Base-by-base conservation (phyloP, 345 rosid species). In the Eucalyptus regnans region DNA sequence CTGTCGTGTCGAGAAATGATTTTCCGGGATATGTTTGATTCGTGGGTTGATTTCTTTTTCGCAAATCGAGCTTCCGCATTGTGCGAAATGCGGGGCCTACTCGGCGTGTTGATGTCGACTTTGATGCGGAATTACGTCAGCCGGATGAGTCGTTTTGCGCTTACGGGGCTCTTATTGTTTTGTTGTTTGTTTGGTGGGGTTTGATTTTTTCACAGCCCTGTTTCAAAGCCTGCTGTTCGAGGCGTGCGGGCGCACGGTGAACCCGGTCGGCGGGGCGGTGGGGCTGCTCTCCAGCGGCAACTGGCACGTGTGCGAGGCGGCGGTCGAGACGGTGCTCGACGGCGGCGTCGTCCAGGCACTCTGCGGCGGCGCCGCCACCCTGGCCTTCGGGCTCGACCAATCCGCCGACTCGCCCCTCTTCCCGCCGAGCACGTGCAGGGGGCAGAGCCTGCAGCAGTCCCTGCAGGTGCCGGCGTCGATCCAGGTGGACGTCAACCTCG, bases 191-290 rank as follows among this genome's bases (percentile, higher is more conserved):
- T 56, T 9, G 25, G 81, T 71, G 81, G 46, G 46, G 79, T 52
- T 68, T 68, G 43, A 31, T n/a, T 56, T 56, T 66, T 15, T 87
- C 29, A 22, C 88, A 91, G 94, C 91, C 58, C 86, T 92, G 43
- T 93, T 93, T 86, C 91, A 89, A 68, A 92, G 93, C 15, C 66
- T 93, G 58, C 89, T 93, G 9, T 93, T 90, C 88, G 94, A 93
- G 91, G 94, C 94, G 22, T 92, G 93, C 54, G 94, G 94, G 23
- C 89, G 94, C 89, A 90, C 92, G 54, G 90, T 91, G 86, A 93
- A 93, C 87, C 93, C 94, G 56, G 86, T 93, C 58, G 87, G 86
- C 88, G 94, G 94, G 12, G 92, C 92, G 50, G 92, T 92, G 86
- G 94, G 94, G 85, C 89, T 93, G 88, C 89, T 93, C 17, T 90